Base-by-base conservation (phyloP, 169 alveolate genomes). In the Toxoplasma gondii region DNA sequence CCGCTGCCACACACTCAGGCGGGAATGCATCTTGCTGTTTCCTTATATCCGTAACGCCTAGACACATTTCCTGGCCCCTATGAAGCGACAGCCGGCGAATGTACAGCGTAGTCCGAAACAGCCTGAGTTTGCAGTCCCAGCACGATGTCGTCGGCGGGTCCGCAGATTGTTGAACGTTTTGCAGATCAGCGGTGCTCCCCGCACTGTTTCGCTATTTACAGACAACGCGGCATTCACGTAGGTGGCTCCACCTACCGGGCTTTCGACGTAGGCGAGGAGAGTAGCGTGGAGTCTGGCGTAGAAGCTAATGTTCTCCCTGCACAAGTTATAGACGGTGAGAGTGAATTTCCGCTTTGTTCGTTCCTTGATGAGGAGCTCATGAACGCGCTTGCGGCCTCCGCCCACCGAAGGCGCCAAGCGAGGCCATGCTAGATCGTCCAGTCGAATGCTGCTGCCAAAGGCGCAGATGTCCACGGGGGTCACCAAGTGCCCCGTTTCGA, bases 311-410 rank as follows among this genome's bases (percentile, higher is more conserved):
- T 92, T 94, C 82, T 92, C 95, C 36, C 95, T 34, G 27, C 74
- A 31, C 49, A 84, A n/a, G 58, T 92, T 92, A 43, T 92, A 88
- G 39, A 82, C 90, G 31, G 92, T 92, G 38, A 92, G 39, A 2
- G 95, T 92, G 67, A 78, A 92, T 41, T 78, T 78, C 53, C 95
- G 95, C 44, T 92, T 92, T 9, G 95, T 92, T 38, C 95, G 7
- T 53, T 92, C 95, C 92, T 92, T 92, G 54, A 92, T 84, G 70
- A 78, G 78, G 41, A 92, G 91, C 82, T 82, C 95, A 54, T 92
- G 93, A 9, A 92, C 88, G 29, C 95, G 45, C 0, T 88, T 67
- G 4, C 69, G 12, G 45, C 92, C 92, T 12, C 92, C 92, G 38
- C 93, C 93, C 44, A 44, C 84, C 0, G 92, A 44, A 10, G 93